phyloP scores from a whole-genome alignment of 2,329 filamentous ascomycete species.

The Claviceps cyperi region DNA sequence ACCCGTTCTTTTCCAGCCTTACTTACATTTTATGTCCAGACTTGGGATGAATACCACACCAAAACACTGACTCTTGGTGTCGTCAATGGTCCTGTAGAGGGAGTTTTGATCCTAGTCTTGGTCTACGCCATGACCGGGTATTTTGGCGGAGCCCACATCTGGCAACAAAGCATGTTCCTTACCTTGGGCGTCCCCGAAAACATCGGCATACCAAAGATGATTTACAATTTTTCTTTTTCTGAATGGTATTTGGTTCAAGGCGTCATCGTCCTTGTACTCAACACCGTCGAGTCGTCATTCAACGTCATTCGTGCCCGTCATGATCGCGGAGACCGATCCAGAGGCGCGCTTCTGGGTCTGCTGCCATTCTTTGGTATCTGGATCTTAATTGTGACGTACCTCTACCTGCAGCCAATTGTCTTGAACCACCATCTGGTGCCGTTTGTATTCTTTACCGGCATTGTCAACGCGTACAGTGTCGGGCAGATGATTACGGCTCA shows the following conservation, averaged over 20 bases:
- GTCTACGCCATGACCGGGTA: conserved; percentile 76
- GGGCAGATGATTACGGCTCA: conserved; percentile 94
- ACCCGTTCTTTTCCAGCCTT: conserved; percentile 40
- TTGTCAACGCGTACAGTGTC: conserved; percentile 89
- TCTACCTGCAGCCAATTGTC: conserved; percentile 74
- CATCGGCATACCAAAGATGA: conserved; percentile 47
- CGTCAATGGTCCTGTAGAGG: conserved; percentile 89
- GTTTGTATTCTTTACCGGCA: conserved; percentile 74
- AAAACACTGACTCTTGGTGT: conserved; percentile 86
- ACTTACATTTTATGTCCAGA: conserved; percentile 96
- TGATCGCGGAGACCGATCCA: conserved; percentile 54
- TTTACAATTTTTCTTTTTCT: conserved; percentile 76
- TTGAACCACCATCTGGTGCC: conserved; percentile 73
- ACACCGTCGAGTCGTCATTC: conserved; percentile 62
- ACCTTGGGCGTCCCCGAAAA: conserved; percentile 54
- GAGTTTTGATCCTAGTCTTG: conserved; percentile 67
- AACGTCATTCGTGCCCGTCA: conserved; percentile 77
- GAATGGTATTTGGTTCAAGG: conserved; percentile 91
- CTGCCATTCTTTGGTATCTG: conserved; percentile 68
- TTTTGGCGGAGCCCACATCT: conserved; percentile 81
- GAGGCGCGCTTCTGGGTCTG: conserved; percentile 68
- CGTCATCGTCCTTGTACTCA: conserved; percentile 64
- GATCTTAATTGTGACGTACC: conserved; percentile 61
- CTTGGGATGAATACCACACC: conserved; percentile 98
- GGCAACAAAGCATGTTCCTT: conserved; percentile 69